phyloP scores from a whole-genome alignment of 164 flowering plant species.

The Chimonanthus salicifolius region DNA sequence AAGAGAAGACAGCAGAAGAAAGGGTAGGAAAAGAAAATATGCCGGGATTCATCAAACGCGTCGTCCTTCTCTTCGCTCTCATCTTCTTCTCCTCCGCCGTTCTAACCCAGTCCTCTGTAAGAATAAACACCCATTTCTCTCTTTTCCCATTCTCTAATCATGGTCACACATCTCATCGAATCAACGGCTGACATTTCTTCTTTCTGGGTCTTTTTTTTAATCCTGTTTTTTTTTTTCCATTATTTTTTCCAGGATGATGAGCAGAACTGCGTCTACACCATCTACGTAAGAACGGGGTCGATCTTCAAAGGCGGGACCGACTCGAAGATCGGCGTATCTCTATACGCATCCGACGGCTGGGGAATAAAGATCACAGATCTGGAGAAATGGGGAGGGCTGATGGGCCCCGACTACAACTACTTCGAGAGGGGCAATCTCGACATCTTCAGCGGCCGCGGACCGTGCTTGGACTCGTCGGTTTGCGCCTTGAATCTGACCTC shows the following conservation, averaged over 20 bases:
- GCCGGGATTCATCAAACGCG: too few species aligned
- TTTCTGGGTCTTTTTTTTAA: too few species aligned
- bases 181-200: too few species aligned
- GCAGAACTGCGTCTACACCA: constrained; percentile 61
- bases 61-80: too few species aligned
- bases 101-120: too few species aligned
- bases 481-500: constrained; percentile 73
- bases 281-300: constrained; percentile 69
- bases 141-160: too few species aligned
- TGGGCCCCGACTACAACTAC: constrained; percentile 63
- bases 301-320: constrained; percentile 33
- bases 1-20: too few species aligned
- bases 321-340: constrained; percentile 45
- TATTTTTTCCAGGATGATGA: constrained; percentile 18
- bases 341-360: constrained; percentile 37
- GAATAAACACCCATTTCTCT: too few species aligned
- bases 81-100: too few species aligned
- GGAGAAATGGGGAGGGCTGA: constrained; percentile 80
- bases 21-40: too few species aligned
- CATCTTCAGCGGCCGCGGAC: constrained; percentile 69
- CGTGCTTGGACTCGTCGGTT: constrained; percentile 42
- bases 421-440: constrained; percentile 88
- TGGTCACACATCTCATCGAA: too few species aligned
- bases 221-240: not conserved
- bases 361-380: constrained; percentile 35